Base-by-base conservation (phyloP, 163 green algal genomes). In the Scenedesmus sp. region DNA sequence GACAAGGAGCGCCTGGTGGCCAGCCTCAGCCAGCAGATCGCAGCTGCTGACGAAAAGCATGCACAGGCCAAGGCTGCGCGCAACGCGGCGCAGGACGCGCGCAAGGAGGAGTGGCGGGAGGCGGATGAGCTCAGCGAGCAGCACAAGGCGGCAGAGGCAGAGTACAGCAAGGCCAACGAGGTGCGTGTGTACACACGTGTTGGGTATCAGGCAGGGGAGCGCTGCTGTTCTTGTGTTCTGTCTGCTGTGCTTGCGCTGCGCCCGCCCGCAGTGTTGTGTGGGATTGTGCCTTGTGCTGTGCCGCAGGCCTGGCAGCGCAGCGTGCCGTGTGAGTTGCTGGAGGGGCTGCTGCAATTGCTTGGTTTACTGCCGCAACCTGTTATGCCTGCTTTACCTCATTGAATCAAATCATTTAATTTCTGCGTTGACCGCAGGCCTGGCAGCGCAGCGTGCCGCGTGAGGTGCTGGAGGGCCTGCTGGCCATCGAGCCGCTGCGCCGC, bases 41-140 rank as follows among this genome's bases (percentile, higher is more conserved):
- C 56, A 52, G 92, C 88, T 9, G 56, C 76, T 4, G 92, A 95
- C 23, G 88, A 86, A n/a, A 56, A 87, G n/a, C 84, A 90, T 16
- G 93, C 83, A n/a, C 79, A 74, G n/a, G 74, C 91, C 23, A 70
- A 57, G 16, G 66, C 81, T 2, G 15, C 46, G 62, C 88, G 88
- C 81, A 83, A 88, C 54, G 67, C 87, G 85, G 82, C 90, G 26
- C 64, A 77, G 52, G 89, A 94, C 52, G 74, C 62, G 62, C 94
- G 95, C 92, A 98, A 97, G 88, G 94, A 96, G 87, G 93, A 98
- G 34, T 98, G 96, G 95, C 91, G 94, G 20, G 60, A 88, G 10
- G 94, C 97, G 62, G 66, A 92, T 10, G 97, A 98, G 64, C 82
- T 96, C 8, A 86, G 86, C 8, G 88, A 73, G 6, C 16, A 91